Percentiles rank a stretch among this genome's conserved stretches.
Conservation (phyloP, 192 early-diverging fungal species). For the Coemansia sp. region DNA sequence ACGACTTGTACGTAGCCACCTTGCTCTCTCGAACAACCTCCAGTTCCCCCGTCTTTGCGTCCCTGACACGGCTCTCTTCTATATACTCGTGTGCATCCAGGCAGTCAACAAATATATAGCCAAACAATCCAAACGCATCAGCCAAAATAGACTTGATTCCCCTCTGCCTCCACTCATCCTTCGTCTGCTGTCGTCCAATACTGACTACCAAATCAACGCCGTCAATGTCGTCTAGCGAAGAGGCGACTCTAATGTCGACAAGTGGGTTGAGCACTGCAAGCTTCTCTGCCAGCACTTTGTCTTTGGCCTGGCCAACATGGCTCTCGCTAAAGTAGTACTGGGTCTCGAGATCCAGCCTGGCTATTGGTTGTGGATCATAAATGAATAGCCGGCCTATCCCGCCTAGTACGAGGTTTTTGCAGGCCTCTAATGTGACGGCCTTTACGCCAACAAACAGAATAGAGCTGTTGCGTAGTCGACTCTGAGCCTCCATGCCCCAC, state of each 20-base stretch:
- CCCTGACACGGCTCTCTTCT: conserved; percentile 8
- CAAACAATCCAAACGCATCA: conserved; percentile 68
- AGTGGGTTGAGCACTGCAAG: conserved; percentile 80
- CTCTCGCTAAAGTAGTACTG: conserved; percentile 20
- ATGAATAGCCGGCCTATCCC: conserved; percentile 79
- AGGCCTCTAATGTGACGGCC: conserved; percentile 77
- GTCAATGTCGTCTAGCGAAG: conserved; percentile 31
- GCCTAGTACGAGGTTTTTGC: conserved; percentile 91
- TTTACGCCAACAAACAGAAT: conserved; percentile 73
- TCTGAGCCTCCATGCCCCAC: conserved; percentile 94
- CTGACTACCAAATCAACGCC: conserved; percentile 70
- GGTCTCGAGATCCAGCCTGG: conserved; percentile 36
- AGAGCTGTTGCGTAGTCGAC: conserved; percentile 73
- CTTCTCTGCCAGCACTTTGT: conserved; percentile 58
- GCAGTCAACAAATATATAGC: conserved; percentile 85
- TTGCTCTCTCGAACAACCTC: not conserved
- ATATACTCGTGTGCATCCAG: conserved; percentile 33
- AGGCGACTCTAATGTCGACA: conserved; percentile 62
- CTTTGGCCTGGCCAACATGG: conserved; percentile 6
- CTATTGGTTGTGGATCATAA: conserved; percentile 61
- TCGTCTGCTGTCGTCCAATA: conserved; percentile 52
- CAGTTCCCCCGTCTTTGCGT: not conserved
- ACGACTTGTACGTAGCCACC: conserved; percentile 14
- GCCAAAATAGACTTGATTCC: conserved; percentile 61
- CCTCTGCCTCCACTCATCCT: conserved; percentile 56